A percentile compares a stretch with the other conserved stretches of the same genome.
These are phyloP conservation scores for Penium margaritaceum DNA, from an alignment of 139 green algal genomes.

Conservation along the genomic window DNA sequence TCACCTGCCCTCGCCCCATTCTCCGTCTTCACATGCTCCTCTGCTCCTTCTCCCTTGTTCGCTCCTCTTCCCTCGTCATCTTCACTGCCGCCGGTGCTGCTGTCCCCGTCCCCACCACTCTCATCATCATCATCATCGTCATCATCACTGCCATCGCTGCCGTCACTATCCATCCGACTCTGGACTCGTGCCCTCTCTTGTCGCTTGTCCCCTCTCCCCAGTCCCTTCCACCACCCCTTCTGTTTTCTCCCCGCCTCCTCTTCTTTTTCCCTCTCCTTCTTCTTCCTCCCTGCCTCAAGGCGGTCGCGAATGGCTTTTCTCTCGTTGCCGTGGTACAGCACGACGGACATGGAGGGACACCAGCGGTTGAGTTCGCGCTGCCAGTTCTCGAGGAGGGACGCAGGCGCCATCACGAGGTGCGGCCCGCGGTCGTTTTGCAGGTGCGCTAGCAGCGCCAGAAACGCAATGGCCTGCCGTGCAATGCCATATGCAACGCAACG, in stretches of 20 bases:
- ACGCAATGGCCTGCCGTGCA: conserved; percentile 78
- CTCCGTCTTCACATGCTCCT: neutral
- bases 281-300: neutral
- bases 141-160: too few relatives aligned
- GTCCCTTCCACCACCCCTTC: neutral
- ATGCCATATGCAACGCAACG: too few relatives aligned
- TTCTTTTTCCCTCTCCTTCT: neutral
- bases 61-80: conserved; percentile 5
- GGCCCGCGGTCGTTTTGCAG: conserved; percentile 42
- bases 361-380: neutral
- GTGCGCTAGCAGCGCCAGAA: conserved; percentile 58
- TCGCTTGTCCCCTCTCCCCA: neutral
- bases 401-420: neutral
- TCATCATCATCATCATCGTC: neutral
- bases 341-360: neutral
- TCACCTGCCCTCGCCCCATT: neutral
- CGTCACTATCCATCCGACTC: too few relatives aligned
- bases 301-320: conserved; percentile 42
- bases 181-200: neutral
- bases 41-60: neutral
- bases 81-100: neutral
- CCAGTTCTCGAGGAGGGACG: neutral
- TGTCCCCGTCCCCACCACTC: too few relatives aligned
- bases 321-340: neutral
- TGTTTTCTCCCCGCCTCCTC: neutral